Base-by-base conservation (phyloP, 306 rosid genomes). In the Trichosanthes truncata region DNA sequence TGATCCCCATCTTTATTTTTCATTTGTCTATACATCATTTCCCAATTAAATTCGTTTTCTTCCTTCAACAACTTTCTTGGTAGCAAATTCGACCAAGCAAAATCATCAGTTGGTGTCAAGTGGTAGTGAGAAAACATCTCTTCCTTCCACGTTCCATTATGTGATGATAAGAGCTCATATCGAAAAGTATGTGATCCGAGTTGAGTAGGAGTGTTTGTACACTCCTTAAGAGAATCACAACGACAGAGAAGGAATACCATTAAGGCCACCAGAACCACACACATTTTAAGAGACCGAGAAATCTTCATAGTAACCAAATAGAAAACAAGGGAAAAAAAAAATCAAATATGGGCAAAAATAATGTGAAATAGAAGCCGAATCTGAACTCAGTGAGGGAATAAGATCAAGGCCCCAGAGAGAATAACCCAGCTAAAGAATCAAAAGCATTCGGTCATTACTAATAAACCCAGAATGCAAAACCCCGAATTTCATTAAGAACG, bases 101-200 rank as follows among this genome's bases (percentile, higher is more conserved):
- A 84, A 4, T 92, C 97, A 88, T 94, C 94, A 3, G 90, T 86
- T 45, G 95, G 93, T 8, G 89, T 93, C 88, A 89, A 78, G 45
- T 94, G 97, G 83, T 84, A 87, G 73, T 86, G 87, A 35, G 93
- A 80, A 80, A 88, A 81, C 79, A 89, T 78, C 81, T 91, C 92
- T 15, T 56, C 5, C 83, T 86, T 86, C 91, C 85, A 84, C 17
- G 90, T 89, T 33, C 83, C 91, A 46, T 94, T 92, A n/a, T 78
- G 79, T 3, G 97, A 89, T 31, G 85, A 38, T 31, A 76, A 78
- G 1, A 92, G 77, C 46, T 79, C 84, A 38, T 84, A 43, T 20
- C 88, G 79, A 12, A 84, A 41, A 3, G 89, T 82, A 83, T 94
- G 98, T 2, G 98, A 87, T 38, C 84, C 79, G 26, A 88, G 86